A percentile compares a stretch with the other conserved stretches of the same genome.
These are phyloP conservation scores for Cercophora scortea DNA, from an alignment of 495 filamentous ascomycete genomes.

Conservation along the genomic window DNA sequence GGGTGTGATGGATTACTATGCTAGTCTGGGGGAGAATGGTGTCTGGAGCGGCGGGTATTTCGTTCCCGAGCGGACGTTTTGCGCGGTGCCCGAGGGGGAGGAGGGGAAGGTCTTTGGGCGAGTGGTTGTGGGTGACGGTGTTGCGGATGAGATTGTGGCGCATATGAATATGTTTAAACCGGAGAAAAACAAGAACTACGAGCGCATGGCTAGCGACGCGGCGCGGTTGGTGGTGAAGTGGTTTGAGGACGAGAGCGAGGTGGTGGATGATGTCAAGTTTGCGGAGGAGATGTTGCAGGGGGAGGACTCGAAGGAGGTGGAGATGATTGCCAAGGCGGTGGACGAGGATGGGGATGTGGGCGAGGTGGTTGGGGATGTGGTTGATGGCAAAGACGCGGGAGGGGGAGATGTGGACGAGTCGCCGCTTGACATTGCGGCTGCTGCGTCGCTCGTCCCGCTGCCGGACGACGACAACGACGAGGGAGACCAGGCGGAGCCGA, in stretches of 20 bases:
- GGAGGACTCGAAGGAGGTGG: slow-evolving; percentile 22
- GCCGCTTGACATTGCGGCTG: slow-evolving; percentile 40
- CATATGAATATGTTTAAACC: slow-evolving; percentile 80
- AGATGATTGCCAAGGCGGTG: slow-evolving; percentile 30
- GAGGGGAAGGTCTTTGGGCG: slow-evolving; percentile 43
- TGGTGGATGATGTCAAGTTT: slow-evolving; percentile 36
- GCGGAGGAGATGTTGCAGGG: slow-evolving; percentile 16
- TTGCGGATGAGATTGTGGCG: slow-evolving; percentile 70
- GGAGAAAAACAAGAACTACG: slow-evolving; percentile 69
- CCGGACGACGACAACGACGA: slow-evolving; percentile 28
- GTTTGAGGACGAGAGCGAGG: slow-evolving; percentile 37
- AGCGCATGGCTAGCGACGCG: slow-evolving; percentile 57
- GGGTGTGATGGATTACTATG: slow-evolving; percentile 24
- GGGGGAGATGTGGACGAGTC: slow-evolving; percentile 27
- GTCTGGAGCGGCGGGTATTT: slow-evolving; percentile 48
- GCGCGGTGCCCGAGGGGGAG: slow-evolving; percentile 31
- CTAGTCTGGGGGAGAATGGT: slow-evolving; percentile 42
- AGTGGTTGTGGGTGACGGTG: slow-evolving; percentile 58
- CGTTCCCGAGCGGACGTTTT: slow-evolving; percentile 45
- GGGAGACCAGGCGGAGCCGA: slow-evolving; percentile 12
- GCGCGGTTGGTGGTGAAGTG: slow-evolving; percentile 50
- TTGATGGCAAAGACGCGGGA: slow-evolving; percentile 1
- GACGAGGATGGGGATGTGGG: slow-evolving; percentile 14
- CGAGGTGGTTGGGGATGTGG: not conserved
- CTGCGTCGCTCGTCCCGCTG: slow-evolving; percentile 34